Percentiles rank a stretch among this genome's conserved stretches.
Conservation (phyloP, 1,139 yeast species). For the Magnusiomyces tetraspermus region DNA sequence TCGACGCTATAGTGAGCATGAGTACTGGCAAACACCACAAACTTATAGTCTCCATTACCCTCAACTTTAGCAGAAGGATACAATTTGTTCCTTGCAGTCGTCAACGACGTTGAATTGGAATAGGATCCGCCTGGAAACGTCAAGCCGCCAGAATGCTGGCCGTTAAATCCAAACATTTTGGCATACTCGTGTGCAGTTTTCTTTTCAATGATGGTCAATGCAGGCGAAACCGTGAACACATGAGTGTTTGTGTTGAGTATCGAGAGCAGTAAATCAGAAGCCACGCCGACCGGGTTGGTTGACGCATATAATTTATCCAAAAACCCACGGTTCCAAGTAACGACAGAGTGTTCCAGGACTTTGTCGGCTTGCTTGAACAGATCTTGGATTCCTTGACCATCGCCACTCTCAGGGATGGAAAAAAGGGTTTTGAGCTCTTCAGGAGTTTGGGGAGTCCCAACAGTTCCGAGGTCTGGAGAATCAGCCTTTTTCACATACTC, state of each 20-base stretch:
- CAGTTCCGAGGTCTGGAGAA: slow-evolving; percentile 25
- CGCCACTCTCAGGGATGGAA: slow-evolving; percentile 30
- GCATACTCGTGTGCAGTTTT: slow-evolving; percentile 64
- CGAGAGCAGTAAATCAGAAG: slow-evolving; percentile 61
- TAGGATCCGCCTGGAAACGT: slow-evolving; percentile 86
- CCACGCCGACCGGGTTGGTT: slow-evolving; percentile 74
- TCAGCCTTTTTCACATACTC: slow-evolving; percentile 37
- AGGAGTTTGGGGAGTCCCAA: slow-evolving; percentile 36
- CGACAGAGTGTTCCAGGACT: slow-evolving; percentile 59
- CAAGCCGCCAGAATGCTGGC: slow-evolving; percentile 60
- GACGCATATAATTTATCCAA: slow-evolving; percentile 78
- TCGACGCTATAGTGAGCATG: slow-evolving; percentile 80
- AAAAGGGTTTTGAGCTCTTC: slow-evolving; percentile 27
- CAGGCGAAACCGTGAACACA: slow-evolving; percentile 81
- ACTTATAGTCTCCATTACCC: slow-evolving; percentile 48
- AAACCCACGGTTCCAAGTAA: slow-evolving; percentile 83
- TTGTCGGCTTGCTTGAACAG: slow-evolving; percentile 46
- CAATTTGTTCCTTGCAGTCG: slow-evolving; percentile 59
- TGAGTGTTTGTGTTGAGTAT: slow-evolving; percentile 76
- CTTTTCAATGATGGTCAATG: slow-evolving; percentile 65
- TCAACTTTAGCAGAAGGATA: slow-evolving; percentile 60
- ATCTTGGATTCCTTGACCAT: slow-evolving; percentile 35
- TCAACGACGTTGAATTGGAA: slow-evolving; percentile 73
- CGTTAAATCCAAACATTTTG: slow-evolving; percentile 48
- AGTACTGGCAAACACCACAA: slow-evolving; percentile 61